Evolutionary conservation across 2,329 filamentous ascomycete genomes (phyloP).

Genomic region (Xylariaceae sp.): DNA sequence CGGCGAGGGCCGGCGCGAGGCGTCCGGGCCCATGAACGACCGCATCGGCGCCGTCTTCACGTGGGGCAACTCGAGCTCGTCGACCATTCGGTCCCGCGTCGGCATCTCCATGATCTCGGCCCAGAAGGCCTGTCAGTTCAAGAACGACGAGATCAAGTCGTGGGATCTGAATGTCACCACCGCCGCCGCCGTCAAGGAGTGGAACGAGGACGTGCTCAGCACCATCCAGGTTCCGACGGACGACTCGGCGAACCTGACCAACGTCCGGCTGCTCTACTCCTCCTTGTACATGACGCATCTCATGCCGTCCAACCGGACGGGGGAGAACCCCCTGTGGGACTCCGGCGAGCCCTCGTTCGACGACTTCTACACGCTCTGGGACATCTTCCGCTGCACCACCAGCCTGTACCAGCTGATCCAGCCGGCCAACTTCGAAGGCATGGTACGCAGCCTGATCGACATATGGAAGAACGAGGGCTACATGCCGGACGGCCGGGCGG

Average conservation of each 20-base stretch:
- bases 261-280: conserved; percentile 47
- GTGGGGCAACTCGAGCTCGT: conserved; percentile 29
- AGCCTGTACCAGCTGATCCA: conserved; percentile 46
- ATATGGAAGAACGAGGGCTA: conserved; percentile 48
- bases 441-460: conserved; percentile 49
- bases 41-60: conserved; percentile 44
- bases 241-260: conserved; percentile 39
- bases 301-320: conserved; percentile 53
- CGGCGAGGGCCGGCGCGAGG: not conserved
- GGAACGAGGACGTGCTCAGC: conserved; percentile 39
- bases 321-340: conserved; percentile 50
- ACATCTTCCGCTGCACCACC: conserved; percentile 45
- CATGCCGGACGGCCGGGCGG: conserved; percentile 46
- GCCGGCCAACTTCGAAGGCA: conserved; percentile 43
- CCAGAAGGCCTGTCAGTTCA: conserved; percentile 41
- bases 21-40: too few species aligned
- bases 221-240: conserved; percentile 31
- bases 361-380: conserved; percentile 53
- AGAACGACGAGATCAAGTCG: conserved; percentile 35
- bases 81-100: conserved; percentile 38
- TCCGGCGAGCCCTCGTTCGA: conserved; percentile 51
- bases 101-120: conserved; percentile 42
- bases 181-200: conserved; percentile 31
- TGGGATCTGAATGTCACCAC: conserved; percentile 34
- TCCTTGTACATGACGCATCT: conserved; percentile 54